Evolutionary conservation across 2,329 filamentous ascomycete species (phyloP).

Genomic region (Alternaria viburni): DNA sequence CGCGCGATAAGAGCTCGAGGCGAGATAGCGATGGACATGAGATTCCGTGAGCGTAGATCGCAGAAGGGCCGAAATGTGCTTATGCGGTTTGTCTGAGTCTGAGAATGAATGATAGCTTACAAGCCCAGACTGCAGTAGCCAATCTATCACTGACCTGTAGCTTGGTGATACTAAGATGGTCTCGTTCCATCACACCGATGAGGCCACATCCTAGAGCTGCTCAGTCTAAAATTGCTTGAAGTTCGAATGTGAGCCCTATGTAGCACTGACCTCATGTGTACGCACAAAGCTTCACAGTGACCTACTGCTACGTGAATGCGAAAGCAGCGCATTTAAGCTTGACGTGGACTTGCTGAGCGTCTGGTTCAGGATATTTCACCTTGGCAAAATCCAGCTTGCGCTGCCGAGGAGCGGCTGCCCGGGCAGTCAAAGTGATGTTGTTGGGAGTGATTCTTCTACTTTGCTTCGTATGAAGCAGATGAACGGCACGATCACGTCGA

Average conservation of each 20-base stretch:
- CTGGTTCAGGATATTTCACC: neutral
- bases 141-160: neutral
- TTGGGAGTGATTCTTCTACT: fast-evolving
- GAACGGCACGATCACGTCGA: neutral
- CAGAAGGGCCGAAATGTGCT: neutral
- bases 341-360: neutral
- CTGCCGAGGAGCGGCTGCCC: neutral
- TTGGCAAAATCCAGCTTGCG: neutral
- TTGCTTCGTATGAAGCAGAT: neutral
- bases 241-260: neutral
- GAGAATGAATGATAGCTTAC: neutral
- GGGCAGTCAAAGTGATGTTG: neutral
- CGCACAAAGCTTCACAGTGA: neutral
- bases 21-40: neutral
- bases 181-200: fast-evolving
- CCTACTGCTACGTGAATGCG: neutral
- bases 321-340: fast-evolving
- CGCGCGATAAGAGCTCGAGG: neutral
- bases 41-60: neutral
- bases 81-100: neutral
- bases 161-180: neutral
- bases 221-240: fast-evolving
- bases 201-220: neutral
- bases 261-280: neutral
- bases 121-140: neutral